Percentiles rank a stretch among this genome's conserved stretches.
Evolutionary conservation across 2,329 filamentous ascomycete species (phyloP).

Genomic region (Colletotrichum falcatum): DNA sequence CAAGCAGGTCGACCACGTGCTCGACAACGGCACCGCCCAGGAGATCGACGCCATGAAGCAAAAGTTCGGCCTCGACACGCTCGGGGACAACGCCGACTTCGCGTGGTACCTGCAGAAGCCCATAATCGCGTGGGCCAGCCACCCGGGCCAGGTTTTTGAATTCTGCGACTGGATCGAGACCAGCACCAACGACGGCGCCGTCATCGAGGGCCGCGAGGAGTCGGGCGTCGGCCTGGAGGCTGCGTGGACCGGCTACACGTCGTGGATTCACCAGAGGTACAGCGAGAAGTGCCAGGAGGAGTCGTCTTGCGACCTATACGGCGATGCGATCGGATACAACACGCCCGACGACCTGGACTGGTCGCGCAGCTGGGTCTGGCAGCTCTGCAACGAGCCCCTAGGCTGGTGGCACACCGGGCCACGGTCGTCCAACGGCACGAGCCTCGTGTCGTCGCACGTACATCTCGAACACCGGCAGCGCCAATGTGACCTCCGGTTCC

Average conservation of each 20-base stretch:
- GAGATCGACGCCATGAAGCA: slow-evolving; percentile 31
- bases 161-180: slow-evolving; percentile 32
- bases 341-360: neutral
- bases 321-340: neutral
- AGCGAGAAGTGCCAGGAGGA: slow-evolving; percentile 11
- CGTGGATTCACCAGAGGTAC: neutral
- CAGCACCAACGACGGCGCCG: slow-evolving; percentile 5
- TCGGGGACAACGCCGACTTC: slow-evolving; percentile 30
- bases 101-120: slow-evolving; percentile 17
- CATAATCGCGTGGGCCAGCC: slow-evolving; percentile 17
- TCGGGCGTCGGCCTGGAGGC: slow-evolving; percentile 13
- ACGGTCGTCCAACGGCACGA: slow-evolving; percentile 27
- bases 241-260: slow-evolving; percentile 17
- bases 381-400: slow-evolving; percentile 39
- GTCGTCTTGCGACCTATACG: slow-evolving; percentile 5
- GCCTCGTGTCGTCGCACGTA: slow-evolving; percentile 29
- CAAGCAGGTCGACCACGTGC: slow-evolving; percentile 58
- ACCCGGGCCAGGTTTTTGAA: neutral
- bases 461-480: slow-evolving; percentile 11
- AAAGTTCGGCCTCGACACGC: slow-evolving; percentile 24
- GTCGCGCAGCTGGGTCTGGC: slow-evolving; percentile 26
- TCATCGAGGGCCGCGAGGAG: neutral
- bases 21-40: slow-evolving; percentile 39
- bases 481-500: slow-evolving; percentile 25
- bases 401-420: slow-evolving; percentile 35